A percentile compares a stretch with the other conserved stretches of the same genome.
Conservation (phyloP, 2,329 filamentous ascomycete species). For the Cryphonectria japonica region DNA sequence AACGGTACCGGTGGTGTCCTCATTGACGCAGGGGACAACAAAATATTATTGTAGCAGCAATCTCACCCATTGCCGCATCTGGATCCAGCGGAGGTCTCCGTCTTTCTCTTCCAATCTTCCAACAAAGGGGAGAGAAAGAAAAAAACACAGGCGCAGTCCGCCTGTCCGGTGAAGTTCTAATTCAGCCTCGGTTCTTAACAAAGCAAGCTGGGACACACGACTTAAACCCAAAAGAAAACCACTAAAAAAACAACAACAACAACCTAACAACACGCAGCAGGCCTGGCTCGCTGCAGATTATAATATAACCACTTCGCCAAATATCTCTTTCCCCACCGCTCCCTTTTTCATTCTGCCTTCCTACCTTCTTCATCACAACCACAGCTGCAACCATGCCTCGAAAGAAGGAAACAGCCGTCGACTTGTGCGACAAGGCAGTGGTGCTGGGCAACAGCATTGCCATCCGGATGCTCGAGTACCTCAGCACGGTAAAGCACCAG, state of each 20-base stretch:
- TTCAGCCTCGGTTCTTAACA: neutral
- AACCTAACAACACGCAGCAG: too few species aligned
- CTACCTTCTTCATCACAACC: neutral
- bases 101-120: too few species aligned
- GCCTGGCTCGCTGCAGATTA: neutral
- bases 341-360: neutral
- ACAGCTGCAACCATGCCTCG: constrained; percentile 29
- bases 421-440: constrained; percentile 62
- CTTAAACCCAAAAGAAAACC: too few species aligned
- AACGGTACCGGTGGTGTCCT: neutral
- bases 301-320: neutral
- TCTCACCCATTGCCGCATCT: too few species aligned
- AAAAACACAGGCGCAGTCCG: too few species aligned
- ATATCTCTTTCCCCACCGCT: too few species aligned
- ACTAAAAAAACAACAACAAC: too few species aligned
- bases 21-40: neutral
- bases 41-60: neutral
- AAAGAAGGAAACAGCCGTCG: constrained; percentile 42
- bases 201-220: neutral
- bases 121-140: too few species aligned
- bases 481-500: constrained; percentile 58
- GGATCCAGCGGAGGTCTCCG: neutral
- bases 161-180: neutral
- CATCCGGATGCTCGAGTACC: constrained; percentile 66
- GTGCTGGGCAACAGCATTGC: constrained; percentile 66